Evolutionary conservation across 495 filamentous ascomycete genomes (phyloP).

Genomic region (Podospora bellae-mahoneyi): DNA sequence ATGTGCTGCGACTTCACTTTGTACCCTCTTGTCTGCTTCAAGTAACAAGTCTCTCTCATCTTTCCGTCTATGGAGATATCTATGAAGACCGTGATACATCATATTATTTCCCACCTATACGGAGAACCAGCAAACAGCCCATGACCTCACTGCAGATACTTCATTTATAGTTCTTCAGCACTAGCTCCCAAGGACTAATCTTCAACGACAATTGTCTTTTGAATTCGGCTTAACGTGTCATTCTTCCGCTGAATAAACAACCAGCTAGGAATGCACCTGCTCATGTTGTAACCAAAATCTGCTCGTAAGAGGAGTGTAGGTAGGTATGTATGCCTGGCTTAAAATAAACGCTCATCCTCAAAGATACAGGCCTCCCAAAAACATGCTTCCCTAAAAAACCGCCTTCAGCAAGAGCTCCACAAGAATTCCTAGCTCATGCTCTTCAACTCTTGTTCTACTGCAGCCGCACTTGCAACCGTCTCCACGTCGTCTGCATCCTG

Average conservation of each 20-base stretch:
- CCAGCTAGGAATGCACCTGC: no score
- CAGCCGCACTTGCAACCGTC: constrained; percentile 12
- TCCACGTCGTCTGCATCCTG: constrained; percentile 10
- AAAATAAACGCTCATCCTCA: not conserved
- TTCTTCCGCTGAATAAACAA: no score
- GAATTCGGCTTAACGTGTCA: no score
- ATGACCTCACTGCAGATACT: not conserved
- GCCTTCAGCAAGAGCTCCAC: not conserved
- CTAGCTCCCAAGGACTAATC: no score
- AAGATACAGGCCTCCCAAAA: not conserved
- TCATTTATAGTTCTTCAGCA: not conserved
- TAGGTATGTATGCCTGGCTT: not conserved
- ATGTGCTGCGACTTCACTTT: no score
- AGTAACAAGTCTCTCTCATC: no score
- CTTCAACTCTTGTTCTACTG: constrained; percentile 33
- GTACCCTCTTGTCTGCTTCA: no score
- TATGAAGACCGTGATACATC: no score
- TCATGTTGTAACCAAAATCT: no score
- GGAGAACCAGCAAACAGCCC: not conserved
- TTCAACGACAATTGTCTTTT: no score
- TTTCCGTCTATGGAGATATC: no score
- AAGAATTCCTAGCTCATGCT: constrained; percentile 27
- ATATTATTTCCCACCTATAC: not conserved
- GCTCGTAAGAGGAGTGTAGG: no score
- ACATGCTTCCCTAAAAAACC: not conserved